Evolutionary conservation across 805 yeast genomes (phyloP), one percentile per base, ranked within the genome.

Genomic region (Tetrapisispora phaffii): DNA sequence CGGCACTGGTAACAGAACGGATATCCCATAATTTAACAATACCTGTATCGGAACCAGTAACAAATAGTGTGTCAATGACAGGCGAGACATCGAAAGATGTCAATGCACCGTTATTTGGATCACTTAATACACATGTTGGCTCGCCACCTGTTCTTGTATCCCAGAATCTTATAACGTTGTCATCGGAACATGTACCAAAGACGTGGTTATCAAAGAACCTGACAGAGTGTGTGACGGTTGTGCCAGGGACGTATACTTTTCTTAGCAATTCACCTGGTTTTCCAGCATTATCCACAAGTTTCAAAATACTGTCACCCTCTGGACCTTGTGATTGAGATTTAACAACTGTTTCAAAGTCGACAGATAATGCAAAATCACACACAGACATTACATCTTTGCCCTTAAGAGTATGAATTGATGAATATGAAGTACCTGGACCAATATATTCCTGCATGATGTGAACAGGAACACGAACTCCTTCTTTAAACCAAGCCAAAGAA

Each of bases 1-100:
- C 50, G 6, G 59, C 57, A 20, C 53, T 54, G 26, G 54, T 52
- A 4, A 57, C 57, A 9, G 63, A 56, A 44, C 67, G 58, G 33
- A 59, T 50, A 50, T 62, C 67, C 67, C 67, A 62, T 41, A 62
- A 47, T 42, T 62, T 62, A 40, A 61, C 50, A 32, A 54, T 53
- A 43, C 67, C 67, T 3, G 63, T 54, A 22, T 56, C 56, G 7
- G 60, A 54, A 34, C 67, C 67, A 3, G 63, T 61, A 7, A 57
- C 58, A 40, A 61, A 61, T 35, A 61, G 37, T 24, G 57, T 59
- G 36, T 55, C 57, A 3, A 59, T 50, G 1, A 54, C 49, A 31
- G 55, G 58, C 1, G 65, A 61, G 1, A 54, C 54, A 38, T 59
- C 66, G 39, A 59, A 57, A 3, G 61, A 51, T 7, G 53, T 54